These are phyloP conservation scores for Aspergillus sp. DNA, from an alignment of 2,329 filamentous ascomycete genomes.

Conservation along the genomic window DNA sequence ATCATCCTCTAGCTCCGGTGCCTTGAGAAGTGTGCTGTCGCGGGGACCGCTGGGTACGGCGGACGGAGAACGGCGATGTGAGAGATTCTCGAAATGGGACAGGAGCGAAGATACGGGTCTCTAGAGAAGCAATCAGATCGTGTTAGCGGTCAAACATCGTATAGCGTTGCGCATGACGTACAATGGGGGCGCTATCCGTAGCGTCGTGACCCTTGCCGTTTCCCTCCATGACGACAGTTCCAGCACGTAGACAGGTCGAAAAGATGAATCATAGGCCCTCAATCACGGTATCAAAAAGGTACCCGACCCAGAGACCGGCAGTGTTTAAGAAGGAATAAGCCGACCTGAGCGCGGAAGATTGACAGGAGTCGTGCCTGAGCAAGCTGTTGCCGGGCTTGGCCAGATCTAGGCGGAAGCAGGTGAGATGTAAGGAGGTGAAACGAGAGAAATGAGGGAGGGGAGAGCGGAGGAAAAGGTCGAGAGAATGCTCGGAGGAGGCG, in stretches of 20 bases:
- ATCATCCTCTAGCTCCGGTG: constrained; percentile 39
- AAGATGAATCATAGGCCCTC: constrained; percentile 37
- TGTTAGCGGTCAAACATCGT: constrained; percentile 5
- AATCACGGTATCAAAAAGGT: constrained; percentile 5
- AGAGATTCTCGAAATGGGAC: constrained; percentile 55
- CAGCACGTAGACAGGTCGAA: constrained; percentile 27
- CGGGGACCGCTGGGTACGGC: constrained; percentile 31
- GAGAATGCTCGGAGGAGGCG: background rate
- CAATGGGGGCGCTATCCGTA: constrained; percentile 43
- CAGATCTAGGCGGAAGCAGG: constrained; percentile 9
- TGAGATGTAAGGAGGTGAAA: constrained; percentile 13
- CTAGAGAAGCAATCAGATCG: constrained; percentile 29
- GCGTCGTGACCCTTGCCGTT: constrained; percentile 38
- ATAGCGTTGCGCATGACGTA: constrained; percentile 29
- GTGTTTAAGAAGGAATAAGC: background rate
- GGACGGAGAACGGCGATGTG: constrained; percentile 40
- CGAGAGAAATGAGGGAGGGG: background rate
- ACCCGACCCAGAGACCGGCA: background rate
- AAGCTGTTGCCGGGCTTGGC: constrained; percentile 10
- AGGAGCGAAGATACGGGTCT: constrained; percentile 54
- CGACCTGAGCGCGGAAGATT: constrained; percentile 5
- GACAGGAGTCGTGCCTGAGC: constrained; percentile 8
- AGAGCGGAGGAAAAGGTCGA: background rate
- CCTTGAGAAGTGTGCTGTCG: constrained; percentile 36
- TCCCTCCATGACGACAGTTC: constrained; percentile 40